Evolutionary conservation across 768 basidiomycete genomes (phyloP), one percentile per base, ranked within the genome.

Genomic region (Udeniomyces megalosporus): DNA sequence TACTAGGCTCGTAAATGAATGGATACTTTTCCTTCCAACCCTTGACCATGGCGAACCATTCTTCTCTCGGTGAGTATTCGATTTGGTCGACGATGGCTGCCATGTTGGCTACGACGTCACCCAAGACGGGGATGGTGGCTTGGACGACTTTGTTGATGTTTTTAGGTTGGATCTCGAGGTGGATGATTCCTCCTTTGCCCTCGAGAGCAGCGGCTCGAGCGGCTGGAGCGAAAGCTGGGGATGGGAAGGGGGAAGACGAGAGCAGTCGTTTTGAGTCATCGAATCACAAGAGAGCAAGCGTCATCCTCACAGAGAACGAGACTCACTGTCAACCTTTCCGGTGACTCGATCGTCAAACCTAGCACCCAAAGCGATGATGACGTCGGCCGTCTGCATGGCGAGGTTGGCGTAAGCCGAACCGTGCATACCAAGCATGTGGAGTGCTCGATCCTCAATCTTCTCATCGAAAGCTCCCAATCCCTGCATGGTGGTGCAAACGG

Each of bases 391-490:
- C 75, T 99, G 95, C 81, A 99, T 97, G 3, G 93, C 93, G 47
- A 95, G 76, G 76, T 99, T 99, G 69, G 95, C 95, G 70, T 96
- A 96, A 4, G 92, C 90, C 31, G 83, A 83, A 4, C 95, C 95
- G 77, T 97, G 95, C 95, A 97, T 96, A 62, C 93, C 93, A 60
- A 99, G 81, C 93, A 97, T 97, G 74, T 96, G 91, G 71, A 99
- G 75, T 67, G 85, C 84, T 74, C 80, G 82, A 38, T 84, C 82
- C 58, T 70, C 69, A 74, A 89, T 80, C 57, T 79, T 81, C 78
- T 99, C 95, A 75, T 97, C 91, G 71, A 87, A 99, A 2, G 86
- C 84, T 65, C 95, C 95, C 49, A 99, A 83, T 60, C 93, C 95
- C 70, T 93, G 92, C 12, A 99, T 76, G 46, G 93, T 96, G 22